Percentiles rank a stretch among this genome's conserved stretches.
phyloP scores from a whole-genome alignment of 1,284 basidiomycete species.

The Ceratobasidium sp. region DNA sequence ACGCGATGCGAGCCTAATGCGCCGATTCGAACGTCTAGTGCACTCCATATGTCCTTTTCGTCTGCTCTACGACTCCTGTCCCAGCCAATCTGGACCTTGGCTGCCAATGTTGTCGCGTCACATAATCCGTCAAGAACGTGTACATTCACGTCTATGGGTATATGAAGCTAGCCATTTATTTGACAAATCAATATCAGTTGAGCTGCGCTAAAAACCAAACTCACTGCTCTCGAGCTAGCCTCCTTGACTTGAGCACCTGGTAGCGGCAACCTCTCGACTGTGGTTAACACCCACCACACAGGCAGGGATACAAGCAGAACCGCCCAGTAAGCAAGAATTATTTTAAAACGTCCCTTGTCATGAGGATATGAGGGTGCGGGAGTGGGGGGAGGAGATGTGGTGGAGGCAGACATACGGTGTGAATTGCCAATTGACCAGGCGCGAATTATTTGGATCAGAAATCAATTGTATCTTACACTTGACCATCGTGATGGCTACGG shows the following conservation, averaged over 20 bases:
- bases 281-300: slow-evolving; percentile 89
- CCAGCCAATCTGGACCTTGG: slow-evolving; percentile 27
- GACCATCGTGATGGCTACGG: slow-evolving; percentile 14
- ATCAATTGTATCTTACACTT: background rate
- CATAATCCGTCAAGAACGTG: slow-evolving; percentile 46
- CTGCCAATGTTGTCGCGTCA: slow-evolving; percentile 45
- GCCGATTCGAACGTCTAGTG: slow-evolving; percentile 21
- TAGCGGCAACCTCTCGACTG: slow-evolving; percentile 80
- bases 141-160: slow-evolving; percentile 60
- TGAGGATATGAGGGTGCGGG: slow-evolving; percentile 24
- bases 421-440: slow-evolving; percentile 35
- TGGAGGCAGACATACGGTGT: slow-evolving; percentile 32
- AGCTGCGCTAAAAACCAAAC: slow-evolving; percentile 47
- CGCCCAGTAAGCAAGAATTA: slow-evolving; percentile 78
- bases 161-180: slow-evolving; percentile 59
- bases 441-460: slow-evolving; percentile 16
- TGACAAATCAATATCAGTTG: slow-evolving; percentile 12
- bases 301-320: slow-evolving; percentile 79
- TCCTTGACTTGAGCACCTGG: slow-evolving; percentile 69
- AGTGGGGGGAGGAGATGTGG: slow-evolving; percentile 11
- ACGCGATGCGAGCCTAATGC: slow-evolving; percentile 16
- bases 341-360: slow-evolving; percentile 49
- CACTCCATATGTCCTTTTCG: slow-evolving; percentile 20
- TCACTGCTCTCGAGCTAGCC: slow-evolving; percentile 58
- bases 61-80: slow-evolving; percentile 3